Percentiles rank a stretch among this genome's conserved stretches.
These are phyloP conservation scores for Rhizopogon rudus DNA, from an alignment of 768 basidiomycete species.

Conservation along the genomic window DNA sequence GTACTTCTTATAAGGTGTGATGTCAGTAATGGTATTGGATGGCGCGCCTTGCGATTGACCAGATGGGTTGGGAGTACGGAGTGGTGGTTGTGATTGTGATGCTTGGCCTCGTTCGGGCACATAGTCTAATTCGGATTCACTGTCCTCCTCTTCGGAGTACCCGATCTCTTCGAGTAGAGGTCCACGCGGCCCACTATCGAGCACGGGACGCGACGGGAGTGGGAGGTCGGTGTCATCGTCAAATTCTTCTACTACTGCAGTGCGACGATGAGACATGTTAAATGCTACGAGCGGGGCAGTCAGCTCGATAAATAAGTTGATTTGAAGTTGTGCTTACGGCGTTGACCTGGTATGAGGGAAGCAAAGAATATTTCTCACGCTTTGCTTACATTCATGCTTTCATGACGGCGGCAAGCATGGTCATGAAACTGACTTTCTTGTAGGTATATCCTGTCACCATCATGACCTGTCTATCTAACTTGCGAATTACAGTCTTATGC, in stretches of 20 bases:
- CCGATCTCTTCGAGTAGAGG: slow-evolving; percentile 75
- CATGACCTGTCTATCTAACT: background rate
- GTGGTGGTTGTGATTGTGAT: slow-evolving; percentile 36
- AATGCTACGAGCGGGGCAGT: background rate
- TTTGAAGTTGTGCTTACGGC: background rate
- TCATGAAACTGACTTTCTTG: slow-evolving; percentile 8
- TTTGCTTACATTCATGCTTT: slow-evolving; percentile 8
- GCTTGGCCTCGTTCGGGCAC: slow-evolving; percentile 49
- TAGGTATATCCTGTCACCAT: slow-evolving; percentile 3
- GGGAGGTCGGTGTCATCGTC: slow-evolving; percentile 95
- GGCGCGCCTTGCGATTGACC: slow-evolving; percentile 18
- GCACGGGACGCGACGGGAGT: slow-evolving; percentile 61
- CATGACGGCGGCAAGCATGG: slow-evolving; percentile 3
- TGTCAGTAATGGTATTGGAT: slow-evolving; percentile 52
- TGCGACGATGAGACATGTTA: slow-evolving; percentile 59
- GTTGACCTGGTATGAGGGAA: background rate
- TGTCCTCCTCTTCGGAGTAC: slow-evolving; percentile 47
- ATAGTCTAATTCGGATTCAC: slow-evolving; percentile 17
- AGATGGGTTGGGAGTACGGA: slow-evolving; percentile 13
- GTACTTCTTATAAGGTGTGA: slow-evolving; percentile 81
- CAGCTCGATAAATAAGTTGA: no score
- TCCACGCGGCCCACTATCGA: slow-evolving; percentile 62
- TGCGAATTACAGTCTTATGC: slow-evolving; percentile 6
- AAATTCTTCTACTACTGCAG: slow-evolving; percentile 72
- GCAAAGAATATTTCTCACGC: slow-evolving; percentile 19